A percentile compares a stretch with the other conserved stretches of the same genome.
phyloP scores from a whole-genome alignment of 129 eudicot genomes.

The Tagetes patula region DNA sequence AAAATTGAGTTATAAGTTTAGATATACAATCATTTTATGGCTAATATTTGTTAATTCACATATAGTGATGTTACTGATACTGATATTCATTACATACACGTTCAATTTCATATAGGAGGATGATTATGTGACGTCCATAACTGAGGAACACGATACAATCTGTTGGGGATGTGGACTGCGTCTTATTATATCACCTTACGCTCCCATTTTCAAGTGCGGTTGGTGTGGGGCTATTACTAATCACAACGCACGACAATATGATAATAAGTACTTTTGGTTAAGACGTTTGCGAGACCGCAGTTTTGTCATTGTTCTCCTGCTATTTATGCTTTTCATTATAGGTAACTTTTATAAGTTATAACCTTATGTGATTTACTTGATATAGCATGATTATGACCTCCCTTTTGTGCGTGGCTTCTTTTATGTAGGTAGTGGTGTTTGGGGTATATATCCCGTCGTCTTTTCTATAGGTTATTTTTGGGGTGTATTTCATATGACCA shows the following conservation, averaged over 20 bases:
- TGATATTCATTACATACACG: background rate
- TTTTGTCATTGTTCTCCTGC: slow-evolving; percentile 61
- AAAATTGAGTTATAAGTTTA: background rate
- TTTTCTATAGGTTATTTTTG: slow-evolving; percentile 56
- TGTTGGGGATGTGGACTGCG: slow-evolving; percentile 99
- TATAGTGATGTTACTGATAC: background rate
- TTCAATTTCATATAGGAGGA: slow-evolving; percentile 49
- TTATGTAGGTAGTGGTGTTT: slow-evolving; percentile 75
- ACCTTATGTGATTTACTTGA: background rate
- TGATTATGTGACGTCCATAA: slow-evolving; percentile 42
- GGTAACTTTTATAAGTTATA: slow-evolving; percentile 37
- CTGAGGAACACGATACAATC: slow-evolving; percentile 58
- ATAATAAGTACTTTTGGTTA: slow-evolving; percentile 58
- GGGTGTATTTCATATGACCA: slow-evolving; percentile 48
- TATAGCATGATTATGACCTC: background rate
- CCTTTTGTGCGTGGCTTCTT: background rate
- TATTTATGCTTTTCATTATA: slow-evolving; percentile 74
- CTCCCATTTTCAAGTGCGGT: slow-evolving; percentile 79
- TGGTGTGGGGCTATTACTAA: slow-evolving; percentile 99
- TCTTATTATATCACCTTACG: slow-evolving; percentile 67
- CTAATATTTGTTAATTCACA: background rate
- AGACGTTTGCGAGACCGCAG: slow-evolving; percentile 82
- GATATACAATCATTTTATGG: no score
- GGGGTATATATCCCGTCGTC: slow-evolving; percentile 78
- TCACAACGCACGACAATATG: slow-evolving; percentile 51